Evolutionary conservation across 192 early-diverging fungal species (phyloP).

Genomic region (Backusella liffmaniae): DNA sequence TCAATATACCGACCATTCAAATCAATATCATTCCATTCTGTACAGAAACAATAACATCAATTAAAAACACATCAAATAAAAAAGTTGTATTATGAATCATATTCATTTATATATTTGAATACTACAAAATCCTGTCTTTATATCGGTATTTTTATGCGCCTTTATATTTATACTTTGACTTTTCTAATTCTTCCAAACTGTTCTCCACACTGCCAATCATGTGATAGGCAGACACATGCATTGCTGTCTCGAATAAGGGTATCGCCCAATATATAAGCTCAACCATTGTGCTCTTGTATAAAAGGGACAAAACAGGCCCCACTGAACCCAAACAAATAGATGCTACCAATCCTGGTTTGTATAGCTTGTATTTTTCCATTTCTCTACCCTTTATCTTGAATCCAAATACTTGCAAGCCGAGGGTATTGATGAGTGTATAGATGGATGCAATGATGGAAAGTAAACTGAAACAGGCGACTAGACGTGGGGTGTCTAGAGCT

Average conservation of each 20-base stretch:
- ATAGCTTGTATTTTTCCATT: neutral
- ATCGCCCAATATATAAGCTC: neutral
- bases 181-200: neutral
- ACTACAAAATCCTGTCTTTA: neutral
- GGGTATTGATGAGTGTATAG: neutral
- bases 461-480: neutral
- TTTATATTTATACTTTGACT: neutral
- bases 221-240: neutral
- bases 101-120: neutral
- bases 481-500: neutral
- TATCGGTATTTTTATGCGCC: neutral
- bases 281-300: neutral
- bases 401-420: neutral
- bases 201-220: neutral
- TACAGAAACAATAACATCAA: neutral
- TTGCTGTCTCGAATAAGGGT: neutral
- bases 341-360: neutral
- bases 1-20: neutral
- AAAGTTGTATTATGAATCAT: neutral
- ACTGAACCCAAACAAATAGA: neutral
- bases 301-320: neutral
- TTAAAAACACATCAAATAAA: neutral
- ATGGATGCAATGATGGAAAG: neutral
- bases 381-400: neutral
- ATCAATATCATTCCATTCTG: constrained; percentile 1